Base-by-base conservation (phyloP, 164 flowering plant species). In the Cinnamomum chago region DNA sequence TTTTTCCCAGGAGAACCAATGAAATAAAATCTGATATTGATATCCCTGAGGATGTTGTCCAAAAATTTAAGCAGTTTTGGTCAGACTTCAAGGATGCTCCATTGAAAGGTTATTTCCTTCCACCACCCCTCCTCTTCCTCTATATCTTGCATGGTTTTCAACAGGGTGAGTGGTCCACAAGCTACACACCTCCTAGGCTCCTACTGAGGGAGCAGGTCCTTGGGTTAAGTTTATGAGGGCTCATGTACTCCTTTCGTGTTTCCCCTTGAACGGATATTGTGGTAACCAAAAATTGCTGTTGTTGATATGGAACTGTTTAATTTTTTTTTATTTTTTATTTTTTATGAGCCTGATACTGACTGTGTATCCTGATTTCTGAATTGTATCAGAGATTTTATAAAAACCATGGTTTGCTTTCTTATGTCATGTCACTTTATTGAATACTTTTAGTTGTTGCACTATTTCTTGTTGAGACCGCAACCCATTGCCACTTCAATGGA, bases 21-120 rank as follows among this genome's bases (percentile, higher is more conserved):
- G 95, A 91, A 82, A 82, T 92, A 22, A 95, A 90, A 83, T 84
- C 88, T 68, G 93, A 87, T 27, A 82, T 88, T 58, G 90, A 88
- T 79, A 85, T 93, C 51, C 95, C 97, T 50, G 90, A 83, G 47
- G 95, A 93, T 35, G 76, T 82, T 52, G 80, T 92, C 30, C 60
- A 82, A 78, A 80, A 87, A 81, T 92, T 91, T 83, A 83, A 85
- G 85, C 83, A 88, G 60, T 95, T 95, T 82, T 95, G 99, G 99
- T 72, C 78, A 62, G 84, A 85, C 33, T 90, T 86, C 83, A 82
- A 80, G 77, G 90, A 88, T 78, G 76, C 85, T 35, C 98, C 99
- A 25, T 79, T 95, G 71, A 89, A 88, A 88, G 99, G 98, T 90
- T 68, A 22, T 58, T 50, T 47, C 60, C 7, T 15, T 3, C n/a